Evolutionary conservation across 2,329 filamentous ascomycete genomes (phyloP).

Genomic region (Alternaria sp.): DNA sequence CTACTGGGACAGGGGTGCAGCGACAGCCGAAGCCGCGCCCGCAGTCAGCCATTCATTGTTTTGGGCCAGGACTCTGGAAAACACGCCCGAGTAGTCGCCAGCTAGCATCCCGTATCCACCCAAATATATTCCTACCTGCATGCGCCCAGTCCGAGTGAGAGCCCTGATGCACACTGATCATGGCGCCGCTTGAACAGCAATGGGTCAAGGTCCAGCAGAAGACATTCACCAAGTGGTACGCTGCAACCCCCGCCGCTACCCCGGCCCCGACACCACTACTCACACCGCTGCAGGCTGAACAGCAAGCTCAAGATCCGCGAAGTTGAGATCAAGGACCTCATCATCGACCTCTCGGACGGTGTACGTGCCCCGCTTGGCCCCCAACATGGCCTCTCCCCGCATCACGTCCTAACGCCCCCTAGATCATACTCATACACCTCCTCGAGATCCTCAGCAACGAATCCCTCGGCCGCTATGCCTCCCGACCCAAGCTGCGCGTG

Average conservation of each 20-base stretch:
- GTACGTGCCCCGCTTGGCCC: conserved; percentile 62
- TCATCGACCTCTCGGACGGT: conserved; percentile 89
- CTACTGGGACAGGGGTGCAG: conserved; percentile 19
- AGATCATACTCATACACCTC: conserved; percentile 95
- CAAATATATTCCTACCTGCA: conserved; percentile 31
- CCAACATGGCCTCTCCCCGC: conserved; percentile 8
- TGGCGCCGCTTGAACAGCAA: conserved; percentile 64
- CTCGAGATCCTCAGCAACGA: conserved; percentile 95
- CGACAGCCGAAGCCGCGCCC: conserved; percentile 37
- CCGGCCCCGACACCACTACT: conserved; percentile 28
- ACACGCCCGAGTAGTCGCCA: conserved; percentile 29
- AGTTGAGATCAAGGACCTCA: conserved; percentile 84
- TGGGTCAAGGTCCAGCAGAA: conserved; percentile 89
- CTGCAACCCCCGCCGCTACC: conserved; percentile 21
- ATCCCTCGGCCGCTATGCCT: conserved; percentile 94
- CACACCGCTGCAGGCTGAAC: conserved; percentile 74
- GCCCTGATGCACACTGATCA: conserved; percentile 40
- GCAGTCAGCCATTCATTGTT: conserved; percentile 37
- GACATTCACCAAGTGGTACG: conserved; percentile 97
- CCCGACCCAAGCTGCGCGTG: conserved; percentile 93
- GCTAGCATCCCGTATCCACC: conserved; percentile 21
- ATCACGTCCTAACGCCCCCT: conserved; percentile 19
- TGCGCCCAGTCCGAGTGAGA: conserved; percentile 15
- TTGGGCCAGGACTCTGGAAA: conserved; percentile 26
- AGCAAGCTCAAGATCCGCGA: conserved; percentile 84